phyloP scores from a whole-genome alignment of 2,329 filamentous ascomycete species.

The Colletotrichum sp. region DNA sequence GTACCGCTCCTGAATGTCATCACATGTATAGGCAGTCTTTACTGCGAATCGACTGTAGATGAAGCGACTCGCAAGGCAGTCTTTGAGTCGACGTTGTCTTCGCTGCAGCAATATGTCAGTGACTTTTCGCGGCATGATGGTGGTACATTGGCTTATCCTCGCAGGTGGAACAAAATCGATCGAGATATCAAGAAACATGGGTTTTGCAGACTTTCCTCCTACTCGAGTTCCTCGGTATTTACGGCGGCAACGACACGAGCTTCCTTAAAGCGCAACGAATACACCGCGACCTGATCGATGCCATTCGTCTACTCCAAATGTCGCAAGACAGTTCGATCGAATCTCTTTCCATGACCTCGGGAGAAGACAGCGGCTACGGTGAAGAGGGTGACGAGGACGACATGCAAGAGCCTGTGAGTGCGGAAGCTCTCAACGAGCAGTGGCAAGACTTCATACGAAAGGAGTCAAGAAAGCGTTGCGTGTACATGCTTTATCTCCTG shows the following conservation, averaged over 20 bases:
- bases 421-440: background rate
- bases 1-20: constrained; percentile 3
- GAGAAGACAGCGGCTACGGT: background rate
- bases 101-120: constrained; percentile 8
- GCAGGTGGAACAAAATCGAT: constrained; percentile 4
- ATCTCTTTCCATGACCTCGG: background rate
- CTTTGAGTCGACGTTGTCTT: background rate
- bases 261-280: constrained; percentile 7
- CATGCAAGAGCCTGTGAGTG: background rate
- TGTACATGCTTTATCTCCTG: constrained; percentile 10
- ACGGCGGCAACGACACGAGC: constrained; percentile 3
- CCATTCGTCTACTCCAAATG: constrained; percentile 4
- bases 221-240: constrained; percentile 4
- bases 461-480: background rate
- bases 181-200: constrained; percentile 9
- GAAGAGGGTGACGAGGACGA: background rate
- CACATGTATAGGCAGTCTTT: constrained; percentile 3
- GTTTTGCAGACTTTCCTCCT: constrained; percentile 5
- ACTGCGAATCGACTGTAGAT: background rate
- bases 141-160: background rate
- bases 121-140: accelerated
- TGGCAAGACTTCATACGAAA: background rate
- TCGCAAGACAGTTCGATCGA: constrained; percentile 2
- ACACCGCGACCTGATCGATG: constrained; percentile 5
- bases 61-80: background rate